Conservation (phyloP, 371 early-diverging fungal species). For the Mucor mucedo region DNA sequence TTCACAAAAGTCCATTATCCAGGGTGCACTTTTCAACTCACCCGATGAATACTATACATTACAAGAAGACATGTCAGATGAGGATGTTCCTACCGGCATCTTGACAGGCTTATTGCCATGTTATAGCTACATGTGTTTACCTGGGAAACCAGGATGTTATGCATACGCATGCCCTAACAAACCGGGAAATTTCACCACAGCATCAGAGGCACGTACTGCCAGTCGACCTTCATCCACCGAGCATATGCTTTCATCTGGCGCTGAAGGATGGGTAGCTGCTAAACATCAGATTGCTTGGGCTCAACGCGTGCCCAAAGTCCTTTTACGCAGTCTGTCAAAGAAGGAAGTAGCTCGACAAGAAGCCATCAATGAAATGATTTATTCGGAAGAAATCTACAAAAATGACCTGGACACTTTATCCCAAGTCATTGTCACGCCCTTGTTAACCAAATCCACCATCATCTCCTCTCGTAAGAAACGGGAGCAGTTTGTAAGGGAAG, state of each 20-base stretch:
- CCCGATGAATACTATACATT: constrained; percentile 49
- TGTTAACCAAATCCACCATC: constrained; percentile 35
- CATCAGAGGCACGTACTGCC: background rate
- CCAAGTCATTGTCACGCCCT: constrained; percentile 34
- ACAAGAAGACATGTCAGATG: constrained; percentile 37
- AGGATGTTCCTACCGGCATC: constrained; percentile 40
- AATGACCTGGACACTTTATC: constrained; percentile 62
- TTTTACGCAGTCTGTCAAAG: constrained; percentile 71
- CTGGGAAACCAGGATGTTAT: constrained; percentile 48
- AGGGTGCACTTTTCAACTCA: constrained; percentile 43
- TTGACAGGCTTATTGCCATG: constrained; percentile 40
- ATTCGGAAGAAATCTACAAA: constrained; percentile 89
- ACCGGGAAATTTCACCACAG: constrained; percentile 8
- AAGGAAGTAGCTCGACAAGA: constrained; percentile 91
- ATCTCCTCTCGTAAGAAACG: constrained; percentile 48
- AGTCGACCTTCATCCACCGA: background rate
- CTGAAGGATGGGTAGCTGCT: background rate
- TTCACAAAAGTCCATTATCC: constrained; percentile 50
- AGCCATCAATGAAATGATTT: constrained; percentile 90
- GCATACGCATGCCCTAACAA: constrained; percentile 49
- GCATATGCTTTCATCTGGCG: background rate
- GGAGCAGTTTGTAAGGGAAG: constrained; percentile 72
- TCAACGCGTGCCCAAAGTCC: constrained; percentile 68
- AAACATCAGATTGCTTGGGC: constrained; percentile 60
- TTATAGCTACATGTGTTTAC: constrained; percentile 39